Base-by-base conservation (phyloP, 805 yeast species). In the Yarrowia sp. region DNA sequence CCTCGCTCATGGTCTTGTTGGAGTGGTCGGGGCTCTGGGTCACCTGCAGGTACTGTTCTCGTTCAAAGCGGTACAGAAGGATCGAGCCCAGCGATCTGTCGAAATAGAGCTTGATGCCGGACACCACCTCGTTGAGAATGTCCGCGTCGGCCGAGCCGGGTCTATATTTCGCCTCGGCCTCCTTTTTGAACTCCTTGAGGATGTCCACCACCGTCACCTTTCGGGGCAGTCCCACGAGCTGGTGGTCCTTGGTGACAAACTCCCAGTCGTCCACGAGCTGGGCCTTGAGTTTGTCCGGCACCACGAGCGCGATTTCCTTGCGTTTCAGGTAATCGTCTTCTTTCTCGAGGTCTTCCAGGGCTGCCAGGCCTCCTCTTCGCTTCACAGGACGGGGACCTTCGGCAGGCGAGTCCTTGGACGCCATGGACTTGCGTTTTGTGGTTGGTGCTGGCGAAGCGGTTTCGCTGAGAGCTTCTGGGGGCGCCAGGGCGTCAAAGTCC, bases 241-340 rank as follows among this genome's bases (percentile, higher is more conserved):
- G 86, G 64, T 88, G 88, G 72, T 92, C 90, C 72, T 90, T 90
- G 0, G 98, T 92, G 40, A 94, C 83, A 71, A 81, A 82, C 76
- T 94, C 97, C 99, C 98, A 94, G 79, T 94, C 98, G 76, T 91
- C 92, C 0, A 93, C 96, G 44, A 94, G 79, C 3, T 87, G 73
- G 7, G 88, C 79, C 76, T 92, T 93, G 68, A 94, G 79, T 38
- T 82, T 78, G 61, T 87, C 86, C 1, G 94, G 90, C 9, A 93
- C 84, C 14, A 79, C 78, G 15, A 91, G 72, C 53, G 79, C 76
- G 19, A 91, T 82, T 72, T 89, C 89, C 52, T 80, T 75, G 61
- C 79, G 76, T 68, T 76, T 74, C 68, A 76, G 46, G 58, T 71
- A 76, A 44, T 77, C 79, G 38, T 76, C 80, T 67, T 78, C 79